Conservation (phyloP, 371 early-diverging fungal species). For the Mortierella sp. region DNA sequence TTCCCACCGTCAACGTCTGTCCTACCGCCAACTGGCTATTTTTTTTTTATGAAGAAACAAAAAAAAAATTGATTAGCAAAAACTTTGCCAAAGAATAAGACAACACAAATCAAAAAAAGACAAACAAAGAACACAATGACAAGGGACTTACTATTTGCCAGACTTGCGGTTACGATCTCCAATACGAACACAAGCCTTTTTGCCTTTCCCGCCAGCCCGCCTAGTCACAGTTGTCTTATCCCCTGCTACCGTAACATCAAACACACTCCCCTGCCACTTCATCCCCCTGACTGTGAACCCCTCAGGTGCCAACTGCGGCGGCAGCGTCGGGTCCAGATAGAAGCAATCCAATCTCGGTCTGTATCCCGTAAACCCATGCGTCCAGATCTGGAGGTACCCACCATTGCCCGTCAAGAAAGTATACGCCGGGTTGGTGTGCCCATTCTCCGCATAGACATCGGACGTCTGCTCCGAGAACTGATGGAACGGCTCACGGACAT, state of each 20-base stretch:
- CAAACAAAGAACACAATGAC: background rate
- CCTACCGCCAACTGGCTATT: slow-evolving; percentile 43
- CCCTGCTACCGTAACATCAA: slow-evolving; percentile 44
- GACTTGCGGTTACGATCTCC: slow-evolving; percentile 45
- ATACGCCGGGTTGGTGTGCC: slow-evolving; percentile 50
- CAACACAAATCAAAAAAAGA: background rate
- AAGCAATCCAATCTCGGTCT: slow-evolving; percentile 48
- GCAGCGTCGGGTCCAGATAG: slow-evolving; percentile 47
- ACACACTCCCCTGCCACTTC: slow-evolving; percentile 55
- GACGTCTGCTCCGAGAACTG: slow-evolving; percentile 52
- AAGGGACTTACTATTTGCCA: slow-evolving; percentile 45
- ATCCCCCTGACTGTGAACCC: slow-evolving; percentile 47
- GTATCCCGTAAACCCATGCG: slow-evolving; percentile 51
- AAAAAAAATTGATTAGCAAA: background rate
- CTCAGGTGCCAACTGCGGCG: slow-evolving; percentile 45
- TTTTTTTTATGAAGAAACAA: background rate
- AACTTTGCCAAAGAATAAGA: background rate
- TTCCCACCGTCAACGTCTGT: slow-evolving; percentile 28
- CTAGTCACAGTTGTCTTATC: slow-evolving; percentile 26
- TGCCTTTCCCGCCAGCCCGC: slow-evolving; percentile 25
- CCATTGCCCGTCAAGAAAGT: slow-evolving; percentile 55
- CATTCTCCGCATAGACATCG: slow-evolving; percentile 43
- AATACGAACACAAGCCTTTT: slow-evolving; percentile 33
- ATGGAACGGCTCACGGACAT: slow-evolving; percentile 44
- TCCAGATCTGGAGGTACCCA: slow-evolving; percentile 49